A percentile compares a stretch with the other conserved stretches of the same genome.
Evolutionary conservation across 257 asterid species (phyloP).

Genomic region (Rehmannia glutinosa): DNA sequence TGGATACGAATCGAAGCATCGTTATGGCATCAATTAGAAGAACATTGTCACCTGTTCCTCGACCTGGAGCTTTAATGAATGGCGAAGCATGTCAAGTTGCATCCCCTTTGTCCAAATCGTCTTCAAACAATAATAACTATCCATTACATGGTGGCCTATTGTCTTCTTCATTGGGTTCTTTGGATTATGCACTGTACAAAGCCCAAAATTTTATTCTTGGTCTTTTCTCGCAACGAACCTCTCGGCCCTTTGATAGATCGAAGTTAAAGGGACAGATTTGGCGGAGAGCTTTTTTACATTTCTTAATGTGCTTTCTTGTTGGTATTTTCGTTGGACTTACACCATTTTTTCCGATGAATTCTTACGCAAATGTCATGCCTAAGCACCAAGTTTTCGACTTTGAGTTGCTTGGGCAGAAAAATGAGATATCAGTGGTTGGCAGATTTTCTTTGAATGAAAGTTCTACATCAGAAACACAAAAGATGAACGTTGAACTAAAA

Average conservation of each 20-base stretch:
- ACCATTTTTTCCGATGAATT: conserved; percentile 42
- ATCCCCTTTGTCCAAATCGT: conserved; percentile 62
- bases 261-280: conserved; percentile 56
- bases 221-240: conserved; percentile 46
- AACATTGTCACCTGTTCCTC: conserved; percentile 58
- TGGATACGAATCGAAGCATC: neutral
- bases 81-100: conserved; percentile 58
- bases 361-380: conserved; percentile 31
- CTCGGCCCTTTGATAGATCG: conserved; percentile 48
- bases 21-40: conserved; percentile 77
- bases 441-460: conserved; percentile 19
- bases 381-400: conserved; percentile 38
- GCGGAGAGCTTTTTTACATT: conserved; percentile 58
- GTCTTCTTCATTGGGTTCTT: conserved; percentile 38
- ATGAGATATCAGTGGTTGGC: conserved; percentile 19
- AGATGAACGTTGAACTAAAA: conserved; percentile 14
- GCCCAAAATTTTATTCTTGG: conserved; percentile 41
- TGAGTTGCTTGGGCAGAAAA: conserved; percentile 28
- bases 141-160: conserved; percentile 26
- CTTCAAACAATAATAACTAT: conserved; percentile 44
- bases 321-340: conserved; percentile 60
- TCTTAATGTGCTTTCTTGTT: conserved; percentile 47
- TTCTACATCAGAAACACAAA: conserved; percentile 17
- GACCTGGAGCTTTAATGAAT: conserved; percentile 38
- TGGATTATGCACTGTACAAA: conserved; percentile 48